phyloP scores from a whole-genome alignment of 2,329 filamentous ascomycete genomes.

The Neofusicoccum umdonicola region DNA sequence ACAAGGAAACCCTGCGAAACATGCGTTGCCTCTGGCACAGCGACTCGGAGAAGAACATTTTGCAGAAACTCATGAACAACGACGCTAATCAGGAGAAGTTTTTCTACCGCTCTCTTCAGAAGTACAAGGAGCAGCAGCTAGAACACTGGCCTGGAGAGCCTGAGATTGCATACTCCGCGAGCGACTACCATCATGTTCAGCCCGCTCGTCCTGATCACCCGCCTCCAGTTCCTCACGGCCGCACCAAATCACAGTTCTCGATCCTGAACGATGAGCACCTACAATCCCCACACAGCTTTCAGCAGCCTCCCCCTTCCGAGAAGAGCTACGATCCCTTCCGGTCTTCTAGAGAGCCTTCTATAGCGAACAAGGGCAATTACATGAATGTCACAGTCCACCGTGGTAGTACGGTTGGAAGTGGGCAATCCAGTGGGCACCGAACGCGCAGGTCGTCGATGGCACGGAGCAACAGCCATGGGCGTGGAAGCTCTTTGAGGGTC shows the following conservation, averaged over 20 bases:
- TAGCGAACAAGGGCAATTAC: slow-evolving; percentile 25
- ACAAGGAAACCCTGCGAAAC: slow-evolving; percentile 78
- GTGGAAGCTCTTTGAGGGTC: slow-evolving; percentile 44
- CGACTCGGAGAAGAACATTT: slow-evolving; percentile 69
- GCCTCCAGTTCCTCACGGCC: slow-evolving; percentile 31
- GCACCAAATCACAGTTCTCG: slow-evolving; percentile 55
- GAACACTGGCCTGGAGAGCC: slow-evolving; percentile 79
- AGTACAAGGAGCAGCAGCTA: slow-evolving; percentile 78
- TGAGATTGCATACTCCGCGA: slow-evolving; percentile 74
- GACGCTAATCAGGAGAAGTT: slow-evolving; percentile 82
- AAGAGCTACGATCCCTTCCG: slow-evolving; percentile 83
- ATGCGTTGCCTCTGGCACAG: slow-evolving; percentile 90
- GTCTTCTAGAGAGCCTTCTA: slow-evolving; percentile 55
- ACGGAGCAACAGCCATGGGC: slow-evolving; percentile 29
- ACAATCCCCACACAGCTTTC: slow-evolving; percentile 48
- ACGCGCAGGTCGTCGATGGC: slow-evolving; percentile 3
- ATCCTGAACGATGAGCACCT: slow-evolving; percentile 56
- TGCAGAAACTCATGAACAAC: slow-evolving; percentile 60
- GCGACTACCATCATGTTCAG: slow-evolving; percentile 69
- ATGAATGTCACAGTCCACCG: slow-evolving; percentile 68
- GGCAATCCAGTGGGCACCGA: slow-evolving; percentile 22
- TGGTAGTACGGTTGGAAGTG: slow-evolving; percentile 33
- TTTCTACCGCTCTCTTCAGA: slow-evolving; percentile 82
- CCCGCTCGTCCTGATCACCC: slow-evolving; percentile 27
- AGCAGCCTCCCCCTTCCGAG: slow-evolving; percentile 50